Evolutionary conservation across 139 green algal species (phyloP).

Genomic region (Micractinium sp.): DNA sequence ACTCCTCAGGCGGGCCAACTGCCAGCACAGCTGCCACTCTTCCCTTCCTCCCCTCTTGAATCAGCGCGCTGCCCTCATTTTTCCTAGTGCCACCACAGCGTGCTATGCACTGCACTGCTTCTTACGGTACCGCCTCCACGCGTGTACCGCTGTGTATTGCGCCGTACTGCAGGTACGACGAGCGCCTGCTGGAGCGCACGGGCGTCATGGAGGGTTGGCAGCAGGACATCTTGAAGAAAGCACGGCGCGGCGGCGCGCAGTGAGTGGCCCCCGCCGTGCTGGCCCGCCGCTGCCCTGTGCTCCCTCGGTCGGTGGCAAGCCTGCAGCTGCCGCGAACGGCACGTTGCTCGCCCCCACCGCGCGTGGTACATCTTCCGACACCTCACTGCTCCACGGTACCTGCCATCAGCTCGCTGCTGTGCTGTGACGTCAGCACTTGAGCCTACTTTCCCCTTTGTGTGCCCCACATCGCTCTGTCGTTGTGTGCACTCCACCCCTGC

Average conservation of each 20-base stretch:
- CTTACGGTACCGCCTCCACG: neutral
- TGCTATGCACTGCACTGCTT: neutral
- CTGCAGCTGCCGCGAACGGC: neutral
- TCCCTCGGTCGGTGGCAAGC: neutral
- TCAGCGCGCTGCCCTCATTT: neutral
- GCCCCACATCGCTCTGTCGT: no score
- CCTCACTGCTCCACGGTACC: no score
- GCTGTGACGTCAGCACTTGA: no score
- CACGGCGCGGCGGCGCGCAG: neutral
- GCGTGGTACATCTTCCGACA: no score
- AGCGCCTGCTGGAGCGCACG: neutral
- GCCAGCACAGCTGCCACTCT: no score
- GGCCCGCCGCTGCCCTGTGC: neutral
- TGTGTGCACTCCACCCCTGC: no score
- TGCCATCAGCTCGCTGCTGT: no score
- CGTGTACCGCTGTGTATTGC: neutral
- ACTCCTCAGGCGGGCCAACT: no score
- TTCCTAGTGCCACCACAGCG: neutral
- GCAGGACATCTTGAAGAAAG: neutral
- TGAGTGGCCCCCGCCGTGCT: neutral
- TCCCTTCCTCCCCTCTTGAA: no score
- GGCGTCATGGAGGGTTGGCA: constrained; percentile 17
- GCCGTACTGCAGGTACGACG: constrained; percentile 25
- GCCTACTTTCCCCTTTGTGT: no score
- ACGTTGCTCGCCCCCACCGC: no score